Base-by-base conservation (phyloP, 2,329 filamentous ascomycete genomes). In the Colletotrichum salicis region DNA sequence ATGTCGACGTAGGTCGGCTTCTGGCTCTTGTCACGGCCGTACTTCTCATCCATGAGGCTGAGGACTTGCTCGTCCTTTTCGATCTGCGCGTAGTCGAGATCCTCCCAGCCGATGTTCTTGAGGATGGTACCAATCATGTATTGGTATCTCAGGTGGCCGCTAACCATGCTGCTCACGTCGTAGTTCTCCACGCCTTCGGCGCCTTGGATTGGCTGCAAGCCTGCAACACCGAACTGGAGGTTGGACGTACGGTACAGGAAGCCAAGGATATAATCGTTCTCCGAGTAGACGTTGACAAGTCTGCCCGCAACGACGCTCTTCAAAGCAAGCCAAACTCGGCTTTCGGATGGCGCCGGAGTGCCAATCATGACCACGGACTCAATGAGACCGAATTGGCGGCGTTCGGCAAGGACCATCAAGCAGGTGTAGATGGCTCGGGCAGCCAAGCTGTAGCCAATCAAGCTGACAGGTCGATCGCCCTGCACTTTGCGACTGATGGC, bases 351-450 rank as follows among this genome's bases (percentile, higher is more conserved):
- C 6, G 92, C 91, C 0, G 96, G 95, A 0, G 93, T 88, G 1
- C 96, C 96, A 79, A 98, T 94, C 64, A 98, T 79, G 31, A 97
- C 90, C 2, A 93, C 95, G 41, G 93, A 94, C 78, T 98, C 96
- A 13, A 99, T 86, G 3, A 97, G 80, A 0, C 96, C 96, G 78
- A 97, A 98, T 1, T 93, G 93, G 62, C 91, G 90, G 70, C 94
- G 88, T 79, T 96, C 93, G 0, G 94, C 94, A 56, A 98, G 86
- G 37, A 87, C 89, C 84, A 93, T 92, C 19, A 98, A 86, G 75
- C 95, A 98, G 4, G 91, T 89, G 78, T 94, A 98, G 62, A 98
- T 95, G 41, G 95, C 89, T 59, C 94, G 89, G 22, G 94, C 93
- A 1, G 94, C 94, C 8, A 97, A 85, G 55, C 94, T 94, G 79